phyloP scores from a whole-genome alignment of 1,284 basidiomycete genomes.

The Tranzscheliella williamsii region DNA sequence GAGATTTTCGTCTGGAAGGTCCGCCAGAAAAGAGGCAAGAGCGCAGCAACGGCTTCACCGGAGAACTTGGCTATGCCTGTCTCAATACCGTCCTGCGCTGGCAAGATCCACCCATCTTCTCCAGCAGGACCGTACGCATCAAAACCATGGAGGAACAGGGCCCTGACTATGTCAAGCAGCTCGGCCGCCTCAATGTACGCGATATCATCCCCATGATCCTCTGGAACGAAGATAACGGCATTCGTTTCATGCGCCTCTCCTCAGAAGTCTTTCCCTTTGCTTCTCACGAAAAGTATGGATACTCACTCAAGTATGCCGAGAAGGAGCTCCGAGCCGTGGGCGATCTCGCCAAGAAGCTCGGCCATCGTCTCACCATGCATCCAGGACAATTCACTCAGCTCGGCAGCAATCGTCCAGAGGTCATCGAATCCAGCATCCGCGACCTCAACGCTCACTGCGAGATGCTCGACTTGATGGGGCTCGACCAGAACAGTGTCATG shows the following conservation, averaged over 20 bases:
- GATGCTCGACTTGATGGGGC: constrained; percentile 80
- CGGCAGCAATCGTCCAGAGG: constrained; percentile 74
- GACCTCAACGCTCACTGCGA: constrained; percentile 83
- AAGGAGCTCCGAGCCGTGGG: constrained; percentile 69
- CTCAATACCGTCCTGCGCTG: constrained; percentile 79
- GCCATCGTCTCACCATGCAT: constrained; percentile 81
- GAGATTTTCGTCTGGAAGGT: constrained; percentile 47
- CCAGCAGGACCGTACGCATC: constrained; percentile 75
- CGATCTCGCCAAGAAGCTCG: constrained; percentile 73
- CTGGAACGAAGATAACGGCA: constrained; percentile 56
- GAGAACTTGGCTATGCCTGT: constrained; percentile 71
- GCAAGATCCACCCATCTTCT: constrained; percentile 74
- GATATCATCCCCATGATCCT: constrained; percentile 71
- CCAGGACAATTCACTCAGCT: constrained; percentile 82
- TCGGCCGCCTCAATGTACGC: constrained; percentile 74
- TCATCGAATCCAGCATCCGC: constrained; percentile 74
- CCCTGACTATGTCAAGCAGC: constrained; percentile 75
- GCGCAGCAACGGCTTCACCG: constrained; percentile 28
- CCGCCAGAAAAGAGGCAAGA: constrained; percentile 28
- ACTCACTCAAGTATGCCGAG: constrained; percentile 73
- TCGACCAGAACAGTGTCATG: constrained; percentile 75
- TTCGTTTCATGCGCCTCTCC: constrained; percentile 56
- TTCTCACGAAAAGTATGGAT: constrained; percentile 77
- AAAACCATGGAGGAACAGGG: constrained; percentile 80
- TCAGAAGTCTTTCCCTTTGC: constrained; percentile 86